Evolutionary conservation across 2,329 filamentous ascomycete genomes (phyloP).

Genomic region (Talaromyces piceae): DNA sequence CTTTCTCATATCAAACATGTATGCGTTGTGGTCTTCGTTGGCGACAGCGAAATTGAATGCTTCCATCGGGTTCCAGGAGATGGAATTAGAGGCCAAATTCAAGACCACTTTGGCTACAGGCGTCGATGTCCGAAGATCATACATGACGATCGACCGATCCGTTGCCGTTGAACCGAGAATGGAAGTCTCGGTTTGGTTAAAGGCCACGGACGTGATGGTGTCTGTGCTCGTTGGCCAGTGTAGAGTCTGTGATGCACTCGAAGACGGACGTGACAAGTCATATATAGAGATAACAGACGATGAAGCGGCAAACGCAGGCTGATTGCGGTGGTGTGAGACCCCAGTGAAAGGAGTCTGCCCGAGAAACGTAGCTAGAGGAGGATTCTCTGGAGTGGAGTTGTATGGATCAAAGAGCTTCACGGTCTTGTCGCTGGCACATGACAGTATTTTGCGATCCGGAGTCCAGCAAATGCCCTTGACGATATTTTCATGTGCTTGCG

Average conservation of each 20-base stretch:
- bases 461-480: constrained; percentile 92
- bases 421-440: constrained; percentile 76
- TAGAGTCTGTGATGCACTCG: constrained; percentile 70
- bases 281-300: constrained; percentile 79
- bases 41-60: constrained; percentile 91
- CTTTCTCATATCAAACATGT: constrained; percentile 91
- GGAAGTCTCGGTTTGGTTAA: constrained; percentile 92
- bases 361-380: constrained; percentile 78
- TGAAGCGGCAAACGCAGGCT: constrained; percentile 68
- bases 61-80: constrained; percentile 95
- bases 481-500: constrained; percentile 82
- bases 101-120: constrained; percentile 76
- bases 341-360: constrained; percentile 76
- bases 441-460: constrained; percentile 72
- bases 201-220: constrained; percentile 79
- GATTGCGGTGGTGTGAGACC: constrained; percentile 71
- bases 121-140: constrained; percentile 80
- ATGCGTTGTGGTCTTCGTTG: constrained; percentile 89
- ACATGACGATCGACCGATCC: constrained; percentile 81
- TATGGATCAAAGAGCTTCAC: constrained; percentile 92
- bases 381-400: constrained; percentile 57
- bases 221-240: constrained; percentile 83
- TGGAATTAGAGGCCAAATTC: constrained; percentile 71
- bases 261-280: constrained; percentile 71
- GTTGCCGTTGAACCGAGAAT: constrained; percentile 78